Evolutionary conservation across 106 monocot genomes (phyloP).

Genomic region (Hemerocallis citrina): DNA sequence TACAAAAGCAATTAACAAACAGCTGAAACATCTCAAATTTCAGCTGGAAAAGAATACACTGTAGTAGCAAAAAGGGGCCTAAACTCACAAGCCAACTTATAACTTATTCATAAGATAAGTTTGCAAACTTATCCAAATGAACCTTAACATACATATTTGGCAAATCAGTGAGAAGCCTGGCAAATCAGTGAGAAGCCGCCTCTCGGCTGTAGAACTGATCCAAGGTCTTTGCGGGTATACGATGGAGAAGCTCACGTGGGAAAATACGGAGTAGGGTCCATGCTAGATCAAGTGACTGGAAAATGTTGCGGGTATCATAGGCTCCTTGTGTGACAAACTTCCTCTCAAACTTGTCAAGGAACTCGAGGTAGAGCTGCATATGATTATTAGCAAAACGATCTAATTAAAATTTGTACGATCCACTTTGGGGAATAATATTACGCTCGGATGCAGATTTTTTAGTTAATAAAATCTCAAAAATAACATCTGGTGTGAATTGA

Average conservation of each 20-base stretch:
- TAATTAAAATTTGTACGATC: too few relatives aligned
- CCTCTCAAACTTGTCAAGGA: conserved; percentile 91
- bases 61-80: too few relatives aligned
- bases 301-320: conserved; percentile 92
- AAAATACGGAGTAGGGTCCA: conserved; percentile 96
- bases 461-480: too few relatives aligned
- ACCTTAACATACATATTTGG: not conserved
- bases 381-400: too few relatives aligned
- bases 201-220: conserved; percentile 82
- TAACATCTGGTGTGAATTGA: too few relatives aligned
- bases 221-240: conserved; percentile 91
- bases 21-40: too few relatives aligned
- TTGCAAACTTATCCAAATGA: not conserved
- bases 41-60: too few relatives aligned
- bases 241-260: conserved; percentile 90
- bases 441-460: too few relatives aligned
- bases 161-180: conserved; percentile 28
- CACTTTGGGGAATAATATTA: too few relatives aligned
- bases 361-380: conserved; percentile 93
- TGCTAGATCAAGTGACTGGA: conserved; percentile 86
- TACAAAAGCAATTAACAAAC: too few relatives aligned
- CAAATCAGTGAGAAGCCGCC: conserved; percentile 32
- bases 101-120: too few relatives aligned
- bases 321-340: conserved; percentile 92
- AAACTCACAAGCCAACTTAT: too few relatives aligned